Conservation (phyloP, 768 basidiomycete species). For the Lenzites betulinus region DNA sequence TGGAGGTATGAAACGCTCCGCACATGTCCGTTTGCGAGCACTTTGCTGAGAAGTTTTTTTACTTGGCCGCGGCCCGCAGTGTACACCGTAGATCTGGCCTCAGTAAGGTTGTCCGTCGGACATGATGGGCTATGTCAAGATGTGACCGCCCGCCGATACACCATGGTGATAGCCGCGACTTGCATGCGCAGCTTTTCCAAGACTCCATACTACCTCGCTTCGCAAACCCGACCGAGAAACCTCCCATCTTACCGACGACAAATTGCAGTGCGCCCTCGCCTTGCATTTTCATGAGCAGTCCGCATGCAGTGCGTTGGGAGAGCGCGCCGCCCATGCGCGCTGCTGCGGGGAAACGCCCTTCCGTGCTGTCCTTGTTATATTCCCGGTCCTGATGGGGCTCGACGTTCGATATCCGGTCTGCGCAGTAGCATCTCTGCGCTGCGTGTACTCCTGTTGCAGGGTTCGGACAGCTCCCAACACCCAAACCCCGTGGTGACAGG, state of each 20-base stretch:
- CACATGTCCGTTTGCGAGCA: background rate
- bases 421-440: constrained; percentile 4
- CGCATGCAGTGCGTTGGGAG: background rate
- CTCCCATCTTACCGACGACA: background rate
- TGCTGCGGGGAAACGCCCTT: no score
- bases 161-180: background rate
- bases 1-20: background rate
- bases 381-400: background rate
- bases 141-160: constrained; percentile 3
- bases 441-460: background rate
- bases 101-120: background rate
- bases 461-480: background rate
- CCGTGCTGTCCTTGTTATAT: background rate
- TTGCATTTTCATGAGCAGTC: background rate
- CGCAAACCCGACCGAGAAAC: background rate
- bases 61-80: background rate
- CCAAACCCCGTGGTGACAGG: constrained; percentile 13
- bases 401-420: background rate
- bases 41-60: background rate
- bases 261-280: background rate
- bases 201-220: background rate
- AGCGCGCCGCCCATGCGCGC: background rate
- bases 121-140: background rate
- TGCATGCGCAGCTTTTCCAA: background rate
- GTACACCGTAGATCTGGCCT: background rate